A percentile compares a stretch with the other conserved stretches of the same genome.
Evolutionary conservation across 2,329 filamentous ascomycete genomes (phyloP).

Genomic region (Exophiala oligosperma): DNA sequence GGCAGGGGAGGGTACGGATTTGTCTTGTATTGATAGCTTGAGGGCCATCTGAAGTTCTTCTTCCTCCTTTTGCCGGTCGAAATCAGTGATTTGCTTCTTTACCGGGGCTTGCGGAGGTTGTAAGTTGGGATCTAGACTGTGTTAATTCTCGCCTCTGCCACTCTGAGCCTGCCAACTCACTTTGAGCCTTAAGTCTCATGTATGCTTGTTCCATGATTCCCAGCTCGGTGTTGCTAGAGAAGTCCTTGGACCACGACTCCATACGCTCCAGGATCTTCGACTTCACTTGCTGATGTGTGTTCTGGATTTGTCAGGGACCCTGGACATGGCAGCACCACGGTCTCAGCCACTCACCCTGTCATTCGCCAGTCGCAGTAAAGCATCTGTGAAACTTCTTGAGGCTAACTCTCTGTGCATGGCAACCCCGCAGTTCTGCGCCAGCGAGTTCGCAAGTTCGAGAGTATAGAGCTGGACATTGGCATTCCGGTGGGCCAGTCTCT

Average conservation of each 20-base stretch:
- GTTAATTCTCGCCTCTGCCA: conserved; percentile 9
- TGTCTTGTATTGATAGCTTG: conserved; percentile 88
- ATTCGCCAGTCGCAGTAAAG: conserved; percentile 82
- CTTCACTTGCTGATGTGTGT: conserved; percentile 95
- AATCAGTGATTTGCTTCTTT: conserved; percentile 86
- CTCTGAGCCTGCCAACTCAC: conserved; percentile 40
- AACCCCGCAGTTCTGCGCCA: conserved; percentile 88
- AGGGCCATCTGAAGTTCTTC: conserved; percentile 96
- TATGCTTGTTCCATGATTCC: conserved; percentile 98
- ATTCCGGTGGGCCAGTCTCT: conserved; percentile 86
- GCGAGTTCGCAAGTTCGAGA: conserved; percentile 83
- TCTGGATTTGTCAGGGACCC: conserved; percentile 46
- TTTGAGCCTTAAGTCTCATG: conserved; percentile 74
- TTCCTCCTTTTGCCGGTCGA: conserved; percentile 92
- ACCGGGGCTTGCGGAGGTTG: conserved; percentile 89
- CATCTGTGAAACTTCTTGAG: conserved; percentile 90
- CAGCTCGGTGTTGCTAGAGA: conserved; percentile 81
- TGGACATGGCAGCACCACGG: not conserved
- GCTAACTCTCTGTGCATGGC: conserved; percentile 86
- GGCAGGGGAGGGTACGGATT: conserved; percentile 45
- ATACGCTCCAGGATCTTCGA: conserved; percentile 95
- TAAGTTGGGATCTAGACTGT: conserved; percentile 72
- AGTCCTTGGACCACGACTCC: conserved; percentile 96
- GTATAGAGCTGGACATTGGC: conserved; percentile 96
- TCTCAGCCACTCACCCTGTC: conserved; percentile 60